Base-by-base conservation (phyloP, 139 green algal species). In the Ettlia oleoabundans region DNA sequence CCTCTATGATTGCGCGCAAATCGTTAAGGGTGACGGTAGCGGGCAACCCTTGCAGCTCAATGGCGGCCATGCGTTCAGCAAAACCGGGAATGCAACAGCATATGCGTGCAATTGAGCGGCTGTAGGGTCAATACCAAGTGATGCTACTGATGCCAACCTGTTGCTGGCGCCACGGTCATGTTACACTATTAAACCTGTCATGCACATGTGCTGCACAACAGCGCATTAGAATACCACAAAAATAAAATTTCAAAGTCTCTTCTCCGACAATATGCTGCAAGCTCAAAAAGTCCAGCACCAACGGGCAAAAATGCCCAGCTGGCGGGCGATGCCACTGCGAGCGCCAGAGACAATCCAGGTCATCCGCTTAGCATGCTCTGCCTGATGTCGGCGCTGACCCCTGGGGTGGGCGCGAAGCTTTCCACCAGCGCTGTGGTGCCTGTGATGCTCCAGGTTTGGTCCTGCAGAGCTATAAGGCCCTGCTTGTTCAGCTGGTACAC, bases 401-500 rank as follows among this genome's bases (percentile, higher is more conserved):
- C 82, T 9, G 51, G 76, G 1, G 69, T 86, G 32, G 92, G 91
- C 35, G 91, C 93, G 79, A 95, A 95, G 43, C 78, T 93, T 68
- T 95, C 81, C 32, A 22, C 22, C 72, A 96, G 74, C 9, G 92
- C 92, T 10, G 69, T 72, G 6, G 64, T 26, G 0, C 58, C 85
- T 28, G 82, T 90, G 42, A 93, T 94, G 75, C 73, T 89, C 92
- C 92, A 96, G 0, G 78, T 88, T 62, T 96, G 92, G 66, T 41
- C 66, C 28, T 32, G 68, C 40, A 75, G 4, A 40, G 40, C 37
- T 0, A 96, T 82, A n/a, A 96, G 76, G 5, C 91, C 91, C 19
- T 87, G 53, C 5, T 85, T 51, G 61, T 81, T 81, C 15, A 95
- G 61, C 0, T 72, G 89, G 79, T 94, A 96, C 30, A 86, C 61